Base-by-base conservation (phyloP, 1,139 yeast genomes). In the Sporopachydermia cereana region DNA sequence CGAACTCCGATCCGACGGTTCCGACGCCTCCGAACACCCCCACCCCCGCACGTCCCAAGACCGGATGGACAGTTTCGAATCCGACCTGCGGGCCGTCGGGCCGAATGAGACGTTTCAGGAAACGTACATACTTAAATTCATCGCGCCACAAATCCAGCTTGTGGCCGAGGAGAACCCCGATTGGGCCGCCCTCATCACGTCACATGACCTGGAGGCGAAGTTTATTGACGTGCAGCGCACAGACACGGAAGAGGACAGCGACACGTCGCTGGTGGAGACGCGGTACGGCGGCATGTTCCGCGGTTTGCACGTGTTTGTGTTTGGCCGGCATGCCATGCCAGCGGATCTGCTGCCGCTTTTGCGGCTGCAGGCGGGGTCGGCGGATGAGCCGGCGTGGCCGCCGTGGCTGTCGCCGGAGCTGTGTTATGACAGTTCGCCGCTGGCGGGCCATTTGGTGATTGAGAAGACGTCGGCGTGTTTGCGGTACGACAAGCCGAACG, bases 141-240 rank as follows among this genome's bases (percentile, higher is more conserved):
- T 85, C 12, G 75, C 89, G 1, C 97, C 98, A 0, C 97, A 91
- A 58, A 76, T 91, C 44, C 95, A 89, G 57, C 61, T 89, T 21
- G 79, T 82, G 49, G 73, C 84, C 45, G 80, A 79, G 30, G 75
- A 75, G 45, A 75, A 76, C 43, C 76, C 79, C 0, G 75, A 76
- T 43, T 71, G 82, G 2, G 77, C 84, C 46, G 72, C 86, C n/a
- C 60, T 86, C 46, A 66, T 86, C 7, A 73, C 86, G 1, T 75
- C 95, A 0, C 80, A 80, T 49, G 81, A 77, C 51, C 72, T 91
- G 49, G 91, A 84, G 53, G 56, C 82, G 53, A 74, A 85, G 51
- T 72, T 80, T 5, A 60, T 85, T 18, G 67, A 77, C 14, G 69
- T 83, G 1, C 76, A 76, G 51, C 76, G 72, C 47, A 60, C 64